phyloP scores from a whole-genome alignment of 2,329 filamentous ascomycete species.

The Fusarium abutilonis region DNA sequence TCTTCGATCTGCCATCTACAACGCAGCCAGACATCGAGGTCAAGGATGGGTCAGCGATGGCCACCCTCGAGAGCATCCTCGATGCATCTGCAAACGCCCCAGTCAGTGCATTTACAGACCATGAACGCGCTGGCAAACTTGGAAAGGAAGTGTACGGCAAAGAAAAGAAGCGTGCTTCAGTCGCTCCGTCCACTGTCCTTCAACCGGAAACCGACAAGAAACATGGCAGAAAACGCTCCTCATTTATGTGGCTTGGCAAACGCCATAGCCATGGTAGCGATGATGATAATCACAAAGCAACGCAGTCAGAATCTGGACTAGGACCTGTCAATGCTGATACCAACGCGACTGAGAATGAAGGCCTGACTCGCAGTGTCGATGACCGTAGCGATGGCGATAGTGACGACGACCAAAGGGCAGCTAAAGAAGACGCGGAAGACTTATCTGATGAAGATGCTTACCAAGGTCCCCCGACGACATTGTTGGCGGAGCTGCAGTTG shows the following conservation, averaged over 20 bases:
- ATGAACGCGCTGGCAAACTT: slow-evolving; percentile 80
- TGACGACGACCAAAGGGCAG: slow-evolving; percentile 51
- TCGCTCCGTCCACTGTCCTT: slow-evolving; percentile 44
- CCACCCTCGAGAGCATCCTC: slow-evolving; percentile 89
- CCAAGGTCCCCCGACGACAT: slow-evolving; percentile 82
- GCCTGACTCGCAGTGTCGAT: slow-evolving; percentile 43
- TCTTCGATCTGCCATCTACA: slow-evolving; percentile 77
- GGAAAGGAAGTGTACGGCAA: slow-evolving; percentile 79
- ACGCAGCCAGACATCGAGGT: slow-evolving; percentile 62
- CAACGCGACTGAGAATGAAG: slow-evolving; percentile 33
- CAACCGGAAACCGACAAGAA: slow-evolving; percentile 36
- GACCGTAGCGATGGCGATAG: slow-evolving; percentile 42
- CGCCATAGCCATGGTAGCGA: slow-evolving; percentile 48
- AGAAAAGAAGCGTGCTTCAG: slow-evolving; percentile 61
- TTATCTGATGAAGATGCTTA: slow-evolving; percentile 62
- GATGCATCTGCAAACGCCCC: slow-evolving; percentile 89
- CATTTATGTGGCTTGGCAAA: slow-evolving; percentile 60
- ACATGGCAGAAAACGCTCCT: slow-evolving; percentile 58
- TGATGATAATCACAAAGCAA: slow-evolving; percentile 40
- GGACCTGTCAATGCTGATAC: slow-evolving; percentile 45
- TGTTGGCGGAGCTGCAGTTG: slow-evolving; percentile 90
- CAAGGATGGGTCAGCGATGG: slow-evolving; percentile 84
- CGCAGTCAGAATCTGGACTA: slow-evolving; percentile 36
- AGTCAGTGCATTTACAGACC: slow-evolving; percentile 90
- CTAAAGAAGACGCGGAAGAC: slow-evolving; percentile 57